Conservation (phyloP, 2,329 filamentous ascomycete species). For the Allantophomopsis cytisporea region DNA sequence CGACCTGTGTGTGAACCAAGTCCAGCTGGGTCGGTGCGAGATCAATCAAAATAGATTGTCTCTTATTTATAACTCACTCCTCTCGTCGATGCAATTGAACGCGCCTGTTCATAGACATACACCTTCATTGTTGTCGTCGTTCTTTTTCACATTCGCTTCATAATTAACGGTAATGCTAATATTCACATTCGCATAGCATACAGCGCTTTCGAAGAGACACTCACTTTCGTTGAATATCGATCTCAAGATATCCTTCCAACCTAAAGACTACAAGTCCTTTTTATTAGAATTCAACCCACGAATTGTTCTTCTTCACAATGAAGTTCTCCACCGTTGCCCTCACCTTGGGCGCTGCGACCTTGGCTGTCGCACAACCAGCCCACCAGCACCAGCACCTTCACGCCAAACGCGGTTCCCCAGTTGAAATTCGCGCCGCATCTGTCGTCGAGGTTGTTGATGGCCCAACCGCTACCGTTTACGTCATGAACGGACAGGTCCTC, state of each 20-base stretch:
- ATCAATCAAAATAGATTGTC: too few species aligned
- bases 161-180: too few species aligned
- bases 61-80: too few species aligned
- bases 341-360: slow-evolving; percentile 22
- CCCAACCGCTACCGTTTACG: slow-evolving; percentile 56
- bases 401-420: slow-evolving; percentile 35
- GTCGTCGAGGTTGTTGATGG: slow-evolving; percentile 33
- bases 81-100: too few species aligned
- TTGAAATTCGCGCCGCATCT: slow-evolving; percentile 27
- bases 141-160: too few species aligned
- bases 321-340: slow-evolving; percentile 16
- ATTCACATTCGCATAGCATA: background rate
- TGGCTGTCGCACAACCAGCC: slow-evolving; percentile 43
- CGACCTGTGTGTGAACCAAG: too few species aligned
- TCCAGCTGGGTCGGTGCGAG: too few species aligned
- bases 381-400: slow-evolving; percentile 47
- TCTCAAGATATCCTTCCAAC: slow-evolving; percentile 4
- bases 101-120: too few species aligned
- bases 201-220: slow-evolving; percentile 1
- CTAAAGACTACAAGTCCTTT: slow-evolving; percentile 1
- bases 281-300: slow-evolving; percentile 2
- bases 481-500: slow-evolving; percentile 39
- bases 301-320: slow-evolving; percentile 18
- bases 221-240: background rate
- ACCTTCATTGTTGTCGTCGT: too few species aligned